Evolutionary conservation across 495 filamentous ascomycete genomes (phyloP), one percentile per base, ranked within the genome.

Genomic region (Ascodesmis nigricans): DNA sequence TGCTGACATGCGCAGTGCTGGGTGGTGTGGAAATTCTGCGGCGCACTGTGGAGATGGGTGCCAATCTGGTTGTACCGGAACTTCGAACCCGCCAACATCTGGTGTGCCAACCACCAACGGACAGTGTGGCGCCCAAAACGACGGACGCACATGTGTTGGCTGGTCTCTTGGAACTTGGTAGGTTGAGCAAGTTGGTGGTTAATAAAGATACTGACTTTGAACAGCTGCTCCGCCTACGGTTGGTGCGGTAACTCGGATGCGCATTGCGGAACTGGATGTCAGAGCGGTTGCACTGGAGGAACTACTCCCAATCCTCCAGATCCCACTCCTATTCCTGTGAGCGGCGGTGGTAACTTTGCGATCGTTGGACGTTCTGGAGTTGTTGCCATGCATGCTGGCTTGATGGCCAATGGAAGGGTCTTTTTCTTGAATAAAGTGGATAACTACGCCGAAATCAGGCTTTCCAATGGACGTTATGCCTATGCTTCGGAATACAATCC

Each of bases 381-480:
- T 31, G 65, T 68, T 26, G 69, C 60, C 7, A 73, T 73, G 69
- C 68, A 71, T 39, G 66, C 68, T 37, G 69, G 54, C 39, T 58
- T 73, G 17, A 50, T 71, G 53, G 62, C 60, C 6, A 71, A 73
- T 42, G 69, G 68, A 3, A 55, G 57, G 20, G 66, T 69, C 3
- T 47, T 69, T 13, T 73, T 73, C 50, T 48, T 73, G 35, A 69
- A 73, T 54, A 73, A 73, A 42, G 55, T 73, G 9, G 68, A 73
- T 30, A 63, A 71, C 38, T 71, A 64, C 43, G 70, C 67, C 5
- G 52, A 71, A 35, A 40, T 72, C 13, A 63, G 55, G 42, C 52
- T 68, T 4, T 33, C 59, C 3, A 59, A 66, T 45, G 65, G 65
- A 3, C 59, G 62, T 26, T 68, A 59, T 36, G 69, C 69, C 1